phyloP scores from a whole-genome alignment of 371 early-diverging fungal genomes.

The Mortierella sp. region DNA sequence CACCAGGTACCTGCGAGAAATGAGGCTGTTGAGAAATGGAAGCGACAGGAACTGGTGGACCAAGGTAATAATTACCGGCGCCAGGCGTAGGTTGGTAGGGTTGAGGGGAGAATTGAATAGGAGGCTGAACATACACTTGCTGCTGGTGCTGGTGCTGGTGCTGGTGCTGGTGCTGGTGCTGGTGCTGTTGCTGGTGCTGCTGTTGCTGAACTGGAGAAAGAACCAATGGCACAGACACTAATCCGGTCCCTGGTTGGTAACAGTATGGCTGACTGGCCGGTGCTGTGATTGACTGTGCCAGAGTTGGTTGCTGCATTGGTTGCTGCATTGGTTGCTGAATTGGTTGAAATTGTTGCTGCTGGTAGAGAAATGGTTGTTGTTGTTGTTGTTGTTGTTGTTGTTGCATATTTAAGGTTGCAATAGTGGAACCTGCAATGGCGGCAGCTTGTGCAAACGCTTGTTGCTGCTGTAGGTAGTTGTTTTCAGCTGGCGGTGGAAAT shows the following conservation, averaged over 20 bases:
- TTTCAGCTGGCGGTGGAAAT: not conserved
- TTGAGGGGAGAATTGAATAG: not conserved
- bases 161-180: not conserved
- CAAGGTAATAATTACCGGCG: not conserved
- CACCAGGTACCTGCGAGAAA: constrained; percentile 2
- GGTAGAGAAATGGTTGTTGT: not conserved
- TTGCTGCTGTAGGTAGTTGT: not conserved
- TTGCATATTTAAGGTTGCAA: not conserved
- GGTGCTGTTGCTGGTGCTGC: constrained; percentile 10
- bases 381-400: constrained; percentile 16
- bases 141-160: constrained; percentile 1
- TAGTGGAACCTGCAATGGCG: not conserved
- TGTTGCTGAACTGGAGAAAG: constrained; percentile 1
- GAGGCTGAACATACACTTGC: not conserved
- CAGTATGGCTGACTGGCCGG: constrained; percentile 28
- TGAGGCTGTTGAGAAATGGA: not conserved
- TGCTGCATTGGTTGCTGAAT: not conserved
- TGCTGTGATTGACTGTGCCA: constrained; percentile 9
- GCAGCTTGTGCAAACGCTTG: not conserved
- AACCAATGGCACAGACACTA: constrained; percentile 19
- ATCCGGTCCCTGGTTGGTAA: constrained; percentile 34
- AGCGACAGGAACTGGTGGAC: constrained; percentile 1
- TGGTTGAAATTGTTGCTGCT: not conserved
- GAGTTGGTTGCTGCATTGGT: not conserved
- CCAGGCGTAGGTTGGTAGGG: not conserved